A percentile compares a stretch with the other conserved stretches of the same genome.
Evolutionary conservation across 108 stramenopile species (phyloP).

Genomic region (Skeletonema grethae): DNA sequence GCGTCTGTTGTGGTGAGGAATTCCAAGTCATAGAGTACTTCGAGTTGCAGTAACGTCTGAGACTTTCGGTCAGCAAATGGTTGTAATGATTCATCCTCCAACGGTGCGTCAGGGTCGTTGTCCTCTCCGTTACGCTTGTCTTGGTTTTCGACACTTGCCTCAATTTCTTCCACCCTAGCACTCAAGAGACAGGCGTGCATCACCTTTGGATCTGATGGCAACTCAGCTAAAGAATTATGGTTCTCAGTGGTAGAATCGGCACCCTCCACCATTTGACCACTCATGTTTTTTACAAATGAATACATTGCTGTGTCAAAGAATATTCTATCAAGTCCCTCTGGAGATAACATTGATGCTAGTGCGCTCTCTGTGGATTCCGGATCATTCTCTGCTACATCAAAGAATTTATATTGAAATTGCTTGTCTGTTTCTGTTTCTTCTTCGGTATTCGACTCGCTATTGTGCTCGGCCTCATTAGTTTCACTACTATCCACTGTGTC

Average conservation of each 20-base stretch:
- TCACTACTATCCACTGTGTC: not conserved
- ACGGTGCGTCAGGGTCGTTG: slow-evolving; percentile 33
- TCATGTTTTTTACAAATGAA: slow-evolving; percentile 14
- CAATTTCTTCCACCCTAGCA: slow-evolving; percentile 32
- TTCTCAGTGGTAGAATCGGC: not conserved
- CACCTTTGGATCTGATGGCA: not conserved
- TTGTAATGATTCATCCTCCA: slow-evolving; percentile 46
- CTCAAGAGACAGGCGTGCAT: slow-evolving; percentile 24
- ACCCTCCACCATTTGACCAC: not conserved
- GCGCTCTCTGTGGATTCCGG: slow-evolving; percentile 27
- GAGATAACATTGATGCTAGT: slow-evolving; percentile 37
- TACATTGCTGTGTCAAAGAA: slow-evolving; percentile 4
- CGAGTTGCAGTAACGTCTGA: slow-evolving; percentile 45
- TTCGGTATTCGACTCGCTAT: not conserved
- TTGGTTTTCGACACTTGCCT: not conserved
- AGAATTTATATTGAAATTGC: slow-evolving; percentile 15
- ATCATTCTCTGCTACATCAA: slow-evolving; percentile 21
- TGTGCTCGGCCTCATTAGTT: not conserved
- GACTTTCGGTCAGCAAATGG: slow-evolving; percentile 16
- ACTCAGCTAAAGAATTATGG: not conserved
- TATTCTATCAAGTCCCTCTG: slow-evolving; percentile 14
- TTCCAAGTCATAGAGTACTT: slow-evolving; percentile 53
- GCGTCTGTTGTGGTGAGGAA: not conserved
- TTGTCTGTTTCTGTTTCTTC: slow-evolving; percentile 8
- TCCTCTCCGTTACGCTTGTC: slow-evolving; percentile 7